Base-by-base conservation (phyloP, 2,329 filamentous ascomycete species). In the Aspergillus fumigatiaffinis region DNA sequence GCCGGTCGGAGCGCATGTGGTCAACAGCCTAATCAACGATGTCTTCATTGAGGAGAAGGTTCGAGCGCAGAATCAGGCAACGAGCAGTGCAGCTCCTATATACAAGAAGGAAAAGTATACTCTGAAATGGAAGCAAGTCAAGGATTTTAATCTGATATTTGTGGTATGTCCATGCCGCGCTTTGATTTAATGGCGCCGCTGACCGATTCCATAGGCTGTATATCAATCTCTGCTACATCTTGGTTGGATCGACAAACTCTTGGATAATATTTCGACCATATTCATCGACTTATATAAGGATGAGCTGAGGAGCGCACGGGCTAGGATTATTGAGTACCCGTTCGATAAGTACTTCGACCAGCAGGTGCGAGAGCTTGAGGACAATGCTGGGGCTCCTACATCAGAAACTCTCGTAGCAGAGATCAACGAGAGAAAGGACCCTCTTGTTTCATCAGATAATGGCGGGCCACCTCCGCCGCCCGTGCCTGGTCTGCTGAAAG, bases 311-410 rank as follows among this genome's bases (percentile, higher is more conserved):
- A 90, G 90, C 66, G 85, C 89, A 26, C 85, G 93, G 71, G 90
- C 87, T 10, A 91, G 89, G 54, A 81, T 90, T 23, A 82, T 94
- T 56, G 85, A 92, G 71, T 96, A 92, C 76, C 83, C 85, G 52
- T 99, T 99, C 71, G 91, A 95, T 70, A 83, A 88, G 66, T 97
- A 97, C 75, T 99, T 97, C 73, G 91, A 97, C 71, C 90, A 96
- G 69, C 92, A 97, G 76, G 80, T 97, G 60, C 84, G 86, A 63
- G 91, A 96, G 72, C 82, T 99, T 21, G 75, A 76, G 59, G 68
- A 72, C 51, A 73, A 73, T 55, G 71, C 71, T 2, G 73, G 68
- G n/a, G 61, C 68, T 23, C 61, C 67, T 29, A 64, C 66, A 51
- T 80, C 84, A 59, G 77, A 84, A 54, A 81, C 81, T 5, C 61